phyloP scores from a whole-genome alignment of 2,329 filamentous ascomycete species.

The Orbilia javanica region DNA sequence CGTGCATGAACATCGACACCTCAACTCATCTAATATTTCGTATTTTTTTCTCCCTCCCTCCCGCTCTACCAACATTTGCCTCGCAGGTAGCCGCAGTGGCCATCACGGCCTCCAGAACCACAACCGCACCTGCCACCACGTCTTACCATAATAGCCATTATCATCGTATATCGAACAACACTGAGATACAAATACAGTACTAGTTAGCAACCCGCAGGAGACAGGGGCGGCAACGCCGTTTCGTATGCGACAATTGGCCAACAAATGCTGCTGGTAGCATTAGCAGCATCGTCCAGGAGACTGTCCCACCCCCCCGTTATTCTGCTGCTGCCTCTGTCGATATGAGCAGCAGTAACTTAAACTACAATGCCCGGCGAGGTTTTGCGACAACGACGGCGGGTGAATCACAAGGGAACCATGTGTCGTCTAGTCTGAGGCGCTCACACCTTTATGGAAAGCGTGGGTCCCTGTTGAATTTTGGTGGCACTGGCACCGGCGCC shows the following conservation, averaged over 20 bases:
- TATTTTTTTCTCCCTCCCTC: neutral
- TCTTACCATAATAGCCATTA: neutral
- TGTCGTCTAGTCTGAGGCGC: conserved; percentile 36
- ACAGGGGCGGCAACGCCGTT: conserved; percentile 4
- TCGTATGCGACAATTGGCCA: conserved; percentile 18
- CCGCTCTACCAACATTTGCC: neutral
- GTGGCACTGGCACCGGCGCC: neutral
- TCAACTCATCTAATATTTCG: conserved; percentile 10
- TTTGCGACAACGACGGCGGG: conserved; percentile 21
- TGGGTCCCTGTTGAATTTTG: conserved; percentile 23
- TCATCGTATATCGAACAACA: neutral
- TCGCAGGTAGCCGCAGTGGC: neutral
- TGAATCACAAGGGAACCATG: conserved; percentile 37
- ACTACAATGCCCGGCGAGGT: conserved; percentile 53
- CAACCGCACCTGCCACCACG: conserved; percentile 3
- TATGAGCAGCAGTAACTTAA: conserved; percentile 44
- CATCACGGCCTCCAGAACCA: conserved; percentile 16
- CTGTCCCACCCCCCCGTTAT: conserved; percentile 26
- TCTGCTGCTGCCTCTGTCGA: conserved; percentile 34
- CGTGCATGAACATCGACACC: conserved; percentile 43
- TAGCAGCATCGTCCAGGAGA: conserved; percentile 40
- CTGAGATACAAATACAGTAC: neutral
- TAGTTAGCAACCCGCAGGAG: neutral
- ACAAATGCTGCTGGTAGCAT: conserved; percentile 43
- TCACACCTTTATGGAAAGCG: conserved; percentile 50